Conservation (phyloP, 176 grass and related monocot genomes). For the Aegilops tauschii region DNA sequence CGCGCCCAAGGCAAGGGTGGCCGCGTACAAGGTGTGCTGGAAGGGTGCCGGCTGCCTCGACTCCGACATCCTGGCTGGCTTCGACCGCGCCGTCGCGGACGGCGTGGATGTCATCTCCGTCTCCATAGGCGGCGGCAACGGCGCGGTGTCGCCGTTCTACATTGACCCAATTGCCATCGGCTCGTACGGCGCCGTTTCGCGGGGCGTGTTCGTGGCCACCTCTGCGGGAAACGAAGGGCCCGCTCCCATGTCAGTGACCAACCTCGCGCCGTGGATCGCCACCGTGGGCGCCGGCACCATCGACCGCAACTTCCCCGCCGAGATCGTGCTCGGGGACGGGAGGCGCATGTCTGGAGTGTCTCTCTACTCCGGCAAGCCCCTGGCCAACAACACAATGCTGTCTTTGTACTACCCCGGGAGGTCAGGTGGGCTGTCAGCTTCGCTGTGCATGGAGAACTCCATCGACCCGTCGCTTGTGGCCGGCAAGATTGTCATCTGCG, state of each 20-base stretch:
- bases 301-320: slow-evolving; percentile 76
- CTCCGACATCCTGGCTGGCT: slow-evolving; percentile 92
- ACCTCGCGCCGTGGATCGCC: slow-evolving; percentile 85
- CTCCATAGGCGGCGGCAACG: slow-evolving; percentile 79
- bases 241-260: slow-evolving; percentile 73
- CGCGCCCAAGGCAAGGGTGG: slow-evolving; percentile 85
- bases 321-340: slow-evolving; percentile 74
- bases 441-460: slow-evolving; percentile 96
- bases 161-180: slow-evolving; percentile 90
- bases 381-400: slow-evolving; percentile 38
- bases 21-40: slow-evolving; percentile 95
- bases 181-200: slow-evolving; percentile 67
- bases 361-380: slow-evolving; percentile 72
- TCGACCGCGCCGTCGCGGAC: slow-evolving; percentile 88
- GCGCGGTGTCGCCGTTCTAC: slow-evolving; percentile 68
- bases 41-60: slow-evolving; percentile 84
- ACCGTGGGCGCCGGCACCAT: slow-evolving; percentile 94
- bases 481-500: slow-evolving; percentile 88
- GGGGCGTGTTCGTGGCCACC: slow-evolving; percentile 81
- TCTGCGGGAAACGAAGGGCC: slow-evolving; percentile 95
- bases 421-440: slow-evolving; percentile 58
- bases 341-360: slow-evolving; percentile 67
- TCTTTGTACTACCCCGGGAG: slow-evolving; percentile 71
- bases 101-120: slow-evolving; percentile 92
- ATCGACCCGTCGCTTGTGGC: slow-evolving; percentile 72